These are phyloP conservation scores for Metarhizium guizhouense DNA, from an alignment of 2,329 filamentous ascomycete species.

Conservation along the genomic window DNA sequence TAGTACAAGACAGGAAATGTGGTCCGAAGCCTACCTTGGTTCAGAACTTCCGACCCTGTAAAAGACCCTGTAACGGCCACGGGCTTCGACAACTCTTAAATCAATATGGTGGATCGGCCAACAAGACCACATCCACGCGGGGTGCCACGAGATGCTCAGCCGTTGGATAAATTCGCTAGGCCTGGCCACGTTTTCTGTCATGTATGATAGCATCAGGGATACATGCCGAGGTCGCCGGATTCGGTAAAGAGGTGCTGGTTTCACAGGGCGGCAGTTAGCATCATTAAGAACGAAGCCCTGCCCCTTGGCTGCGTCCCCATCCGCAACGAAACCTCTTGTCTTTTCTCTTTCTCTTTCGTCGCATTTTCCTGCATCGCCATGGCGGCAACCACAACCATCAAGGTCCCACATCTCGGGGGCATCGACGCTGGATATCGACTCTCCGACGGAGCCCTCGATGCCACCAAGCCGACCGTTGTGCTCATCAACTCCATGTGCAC, in stretches of 20 bases:
- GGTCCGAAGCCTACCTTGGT: neutral
- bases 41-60: neutral
- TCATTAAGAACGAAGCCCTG: neutral
- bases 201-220: neutral
- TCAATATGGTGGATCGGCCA: no score
- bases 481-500: slow-evolving; percentile 45
- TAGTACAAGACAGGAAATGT: neutral
- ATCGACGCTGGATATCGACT: slow-evolving; percentile 37
- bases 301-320: neutral
- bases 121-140: no score
- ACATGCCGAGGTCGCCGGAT: neutral
- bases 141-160: no score
- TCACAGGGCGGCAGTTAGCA: neutral
- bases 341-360: neutral
- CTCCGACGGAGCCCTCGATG: slow-evolving; percentile 33
- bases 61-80: neutral
- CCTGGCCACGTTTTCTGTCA: neutral
- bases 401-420: slow-evolving; percentile 38
- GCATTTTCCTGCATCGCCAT: slow-evolving; percentile 8
- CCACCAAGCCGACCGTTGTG: slow-evolving; percentile 40
- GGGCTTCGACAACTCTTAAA: no score
- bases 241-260: neutral
- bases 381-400: slow-evolving; percentile 32
- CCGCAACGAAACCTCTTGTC: no score
- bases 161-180: neutral